These are phyloP conservation scores for Stentor roeselii DNA, from an alignment of 73 alveolate species.

Conservation along the genomic window DNA sequence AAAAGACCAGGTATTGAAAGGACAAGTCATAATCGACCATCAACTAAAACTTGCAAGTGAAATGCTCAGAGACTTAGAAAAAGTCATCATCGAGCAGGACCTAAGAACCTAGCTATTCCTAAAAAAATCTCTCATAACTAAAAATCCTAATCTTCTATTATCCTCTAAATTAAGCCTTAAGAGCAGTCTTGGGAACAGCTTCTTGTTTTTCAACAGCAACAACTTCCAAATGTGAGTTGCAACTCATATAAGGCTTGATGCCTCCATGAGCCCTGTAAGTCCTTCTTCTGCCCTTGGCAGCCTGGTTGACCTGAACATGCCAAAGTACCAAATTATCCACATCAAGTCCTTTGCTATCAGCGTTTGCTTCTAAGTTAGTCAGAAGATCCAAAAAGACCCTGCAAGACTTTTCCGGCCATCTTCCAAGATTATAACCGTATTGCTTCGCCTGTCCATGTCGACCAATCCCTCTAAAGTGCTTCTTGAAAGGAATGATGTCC, in stretches of 20 bases:
- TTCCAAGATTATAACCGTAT: conserved; percentile 79
- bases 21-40: too few species aligned
- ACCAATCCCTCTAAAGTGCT: conserved; percentile 86
- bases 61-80: background rate
- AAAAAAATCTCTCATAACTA: too few species aligned
- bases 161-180: conserved; percentile 33
- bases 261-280: conserved; percentile 99
- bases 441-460: conserved; percentile 88
- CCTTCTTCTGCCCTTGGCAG: conserved; percentile 96
- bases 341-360: conserved; percentile 80
- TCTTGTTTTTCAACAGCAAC: conserved; percentile 81
- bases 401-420: conserved; percentile 96
- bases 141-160: background rate
- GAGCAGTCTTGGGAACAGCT: conserved; percentile 83
- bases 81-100: background rate
- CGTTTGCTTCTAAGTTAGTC: conserved; percentile 84
- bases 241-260: conserved; percentile 87
- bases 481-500: conserved; percentile 87
- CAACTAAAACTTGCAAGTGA: background rate
- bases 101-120: background rate
- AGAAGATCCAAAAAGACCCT: conserved; percentile 75
- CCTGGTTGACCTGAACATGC: conserved; percentile 89
- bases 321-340: conserved; percentile 77
- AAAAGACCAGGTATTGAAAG: background rate
- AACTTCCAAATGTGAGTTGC: conserved; percentile 89